Evolutionary conservation across 495 filamentous ascomycete genomes (phyloP).

Genomic region (Penicillium manginii): DNA sequence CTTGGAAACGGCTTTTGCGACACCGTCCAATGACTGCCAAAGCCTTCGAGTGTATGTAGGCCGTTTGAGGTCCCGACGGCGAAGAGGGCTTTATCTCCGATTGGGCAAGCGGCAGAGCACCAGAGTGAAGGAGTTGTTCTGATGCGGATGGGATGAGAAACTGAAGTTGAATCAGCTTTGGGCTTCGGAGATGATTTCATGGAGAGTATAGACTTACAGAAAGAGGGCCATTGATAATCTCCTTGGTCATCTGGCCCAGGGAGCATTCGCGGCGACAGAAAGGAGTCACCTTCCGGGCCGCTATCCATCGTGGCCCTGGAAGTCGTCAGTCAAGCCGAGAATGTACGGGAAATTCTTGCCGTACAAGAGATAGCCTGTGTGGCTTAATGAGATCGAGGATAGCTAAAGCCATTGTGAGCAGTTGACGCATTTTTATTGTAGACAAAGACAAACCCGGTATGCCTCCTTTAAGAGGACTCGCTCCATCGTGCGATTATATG

Average conservation of each 20-base stretch:
- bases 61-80: slow-evolving; percentile 49
- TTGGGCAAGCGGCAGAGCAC: slow-evolving; percentile 43
- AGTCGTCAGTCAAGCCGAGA: slow-evolving; percentile 17
- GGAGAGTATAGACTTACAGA: slow-evolving; percentile 24
- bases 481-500: slow-evolving; percentile 44
- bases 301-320: slow-evolving; percentile 45
- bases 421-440: not conserved
- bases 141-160: slow-evolving; percentile 37
- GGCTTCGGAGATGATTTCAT: not conserved
- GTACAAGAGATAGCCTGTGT: slow-evolving; percentile 45
- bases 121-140: slow-evolving; percentile 35
- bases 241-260: slow-evolving; percentile 42
- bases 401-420: slow-evolving; percentile 30
- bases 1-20: slow-evolving; percentile 37
- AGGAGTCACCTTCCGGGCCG: slow-evolving; percentile 40
- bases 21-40: slow-evolving; percentile 35
- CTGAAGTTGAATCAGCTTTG: slow-evolving; percentile 13
- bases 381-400: slow-evolving; percentile 44
- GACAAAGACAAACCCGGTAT: slow-evolving; percentile 34
- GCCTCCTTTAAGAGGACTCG: slow-evolving; percentile 39
- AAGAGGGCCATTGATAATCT: slow-evolving; percentile 36
- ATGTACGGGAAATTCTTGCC: slow-evolving; percentile 3
- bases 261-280: slow-evolving; percentile 38
- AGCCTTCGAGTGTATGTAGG: slow-evolving; percentile 39
- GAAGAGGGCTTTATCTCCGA: slow-evolving; percentile 33